Percentiles rank a stretch among this genome's conserved stretches.
Conservation (phyloP, 106 monocot species). For the Apostasia shenzhenica region DNA sequence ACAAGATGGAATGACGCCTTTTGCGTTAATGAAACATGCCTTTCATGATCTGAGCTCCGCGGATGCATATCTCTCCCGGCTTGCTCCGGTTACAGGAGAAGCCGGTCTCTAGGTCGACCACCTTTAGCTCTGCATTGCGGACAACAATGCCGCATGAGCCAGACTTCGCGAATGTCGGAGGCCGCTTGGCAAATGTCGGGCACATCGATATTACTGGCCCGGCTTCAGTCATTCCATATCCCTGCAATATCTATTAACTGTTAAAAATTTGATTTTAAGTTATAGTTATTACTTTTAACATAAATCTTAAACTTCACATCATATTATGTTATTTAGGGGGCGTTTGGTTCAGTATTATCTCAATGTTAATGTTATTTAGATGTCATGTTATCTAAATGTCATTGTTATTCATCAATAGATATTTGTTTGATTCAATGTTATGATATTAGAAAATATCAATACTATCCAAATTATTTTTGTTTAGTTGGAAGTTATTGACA, state of each 20-base stretch:
- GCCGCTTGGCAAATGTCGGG: conserved; percentile 49
- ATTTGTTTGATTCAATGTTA: too few relatives aligned
- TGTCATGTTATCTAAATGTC: too few relatives aligned
- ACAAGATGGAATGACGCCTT: not conserved
- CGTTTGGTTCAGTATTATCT: too few relatives aligned
- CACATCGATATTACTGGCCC: conserved; percentile 79
- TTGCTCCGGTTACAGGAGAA: conserved; percentile 44
- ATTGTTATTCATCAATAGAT: too few relatives aligned
- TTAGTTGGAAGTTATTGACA: too few relatives aligned
- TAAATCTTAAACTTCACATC: not conserved
- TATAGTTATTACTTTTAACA: not conserved
- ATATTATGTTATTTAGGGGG: too few relatives aligned
- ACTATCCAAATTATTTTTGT: too few relatives aligned
- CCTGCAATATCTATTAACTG: conserved; percentile 19
- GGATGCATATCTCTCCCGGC: conserved; percentile 68
- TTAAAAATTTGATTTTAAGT: not conserved
- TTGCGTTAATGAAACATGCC: not conserved
- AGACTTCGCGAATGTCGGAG: conserved; percentile 22
- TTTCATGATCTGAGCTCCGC: conserved; percentile 77
- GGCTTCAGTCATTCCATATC: conserved; percentile 82
- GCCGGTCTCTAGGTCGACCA: conserved; percentile 57
- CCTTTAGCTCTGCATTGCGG: conserved; percentile 65
- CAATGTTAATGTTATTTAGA: too few relatives aligned
- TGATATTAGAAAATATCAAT: too few relatives aligned
- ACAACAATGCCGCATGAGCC: conserved; percentile 69